Evolutionary conservation across 2,329 filamentous ascomycete genomes (phyloP).

Genomic region (Aureobasidium pullulans): DNA sequence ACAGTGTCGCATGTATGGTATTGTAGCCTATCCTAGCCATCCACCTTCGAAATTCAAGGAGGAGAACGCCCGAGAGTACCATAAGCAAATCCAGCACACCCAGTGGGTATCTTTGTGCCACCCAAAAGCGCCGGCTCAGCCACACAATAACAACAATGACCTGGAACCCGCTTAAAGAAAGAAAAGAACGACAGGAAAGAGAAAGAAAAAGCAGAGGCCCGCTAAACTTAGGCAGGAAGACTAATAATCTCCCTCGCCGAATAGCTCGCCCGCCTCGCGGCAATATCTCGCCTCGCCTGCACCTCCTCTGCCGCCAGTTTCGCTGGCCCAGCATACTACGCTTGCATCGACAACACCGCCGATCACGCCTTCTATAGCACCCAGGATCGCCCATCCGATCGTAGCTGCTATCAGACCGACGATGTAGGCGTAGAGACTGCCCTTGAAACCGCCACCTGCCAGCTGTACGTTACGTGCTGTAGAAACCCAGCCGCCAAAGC

Average conservation of each 20-base stretch:
- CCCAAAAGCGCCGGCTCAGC: neutral
- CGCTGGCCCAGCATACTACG: slow-evolving; percentile 90
- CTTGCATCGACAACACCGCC: slow-evolving; percentile 42
- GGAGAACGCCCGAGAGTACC: too few relatives aligned
- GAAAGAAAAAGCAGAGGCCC: neutral
- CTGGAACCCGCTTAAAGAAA: neutral
- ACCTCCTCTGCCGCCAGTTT: slow-evolving; percentile 59
- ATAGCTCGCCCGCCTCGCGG: slow-evolving; percentile 81
- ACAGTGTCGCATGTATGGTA: too few relatives aligned
- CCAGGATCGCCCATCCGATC: slow-evolving; percentile 89
- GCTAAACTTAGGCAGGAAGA: neutral
- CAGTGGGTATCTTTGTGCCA: neutral
- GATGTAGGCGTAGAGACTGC: slow-evolving; percentile 89
- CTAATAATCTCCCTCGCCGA: slow-evolving; percentile 52
- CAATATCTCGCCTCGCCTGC: slow-evolving; percentile 69
- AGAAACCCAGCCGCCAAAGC: slow-evolving; percentile 94
- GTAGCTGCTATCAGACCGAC: slow-evolving; percentile 87
- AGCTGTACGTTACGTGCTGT: slow-evolving; percentile 73
- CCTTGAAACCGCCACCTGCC: slow-evolving; percentile 46
- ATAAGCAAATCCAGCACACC: neutral
- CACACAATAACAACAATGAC: neutral
- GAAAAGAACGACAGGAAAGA: neutral
- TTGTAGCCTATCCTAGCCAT: neutral
- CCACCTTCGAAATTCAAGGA: too few relatives aligned
- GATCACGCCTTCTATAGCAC: slow-evolving; percentile 32